These are phyloP conservation scores for Plasmodium knowlesi DNA, from an alignment of 169 alveolate genomes.

Conservation along the genomic window DNA sequence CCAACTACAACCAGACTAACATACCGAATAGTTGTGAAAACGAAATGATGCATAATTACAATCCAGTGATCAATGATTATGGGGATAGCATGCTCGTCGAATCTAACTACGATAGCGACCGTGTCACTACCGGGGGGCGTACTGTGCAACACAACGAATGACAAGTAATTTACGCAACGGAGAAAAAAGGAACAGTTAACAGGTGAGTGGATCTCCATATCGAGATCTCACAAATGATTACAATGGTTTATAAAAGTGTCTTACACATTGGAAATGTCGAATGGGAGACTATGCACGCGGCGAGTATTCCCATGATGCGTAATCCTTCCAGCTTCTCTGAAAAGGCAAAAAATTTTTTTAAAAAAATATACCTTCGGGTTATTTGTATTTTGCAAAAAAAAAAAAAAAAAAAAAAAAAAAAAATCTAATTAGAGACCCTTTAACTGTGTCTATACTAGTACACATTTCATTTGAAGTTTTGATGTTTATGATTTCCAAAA, in stretches of 20 bases:
- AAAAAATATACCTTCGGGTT: background rate
- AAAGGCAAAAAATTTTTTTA: background rate
- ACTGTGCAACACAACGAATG: constrained; percentile 6
- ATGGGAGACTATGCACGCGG: background rate
- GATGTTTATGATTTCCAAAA: background rate
- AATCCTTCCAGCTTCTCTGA: background rate
- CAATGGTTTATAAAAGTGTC: background rate
- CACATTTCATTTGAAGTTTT: background rate
- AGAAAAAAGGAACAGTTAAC: background rate
- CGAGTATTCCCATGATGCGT: background rate
- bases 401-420: constrained; percentile 18
- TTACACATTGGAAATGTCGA: background rate
- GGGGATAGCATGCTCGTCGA: background rate
- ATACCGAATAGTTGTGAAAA: constrained; percentile 11
- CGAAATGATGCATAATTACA: constrained; percentile 6
- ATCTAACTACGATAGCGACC: background rate
- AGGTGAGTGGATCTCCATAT: background rate
- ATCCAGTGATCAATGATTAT: constrained; percentile 31
- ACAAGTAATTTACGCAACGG: background rate
- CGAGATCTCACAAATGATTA: background rate
- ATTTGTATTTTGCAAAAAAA: background rate
- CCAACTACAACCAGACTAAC: constrained; percentile 6
- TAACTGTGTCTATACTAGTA: background rate
- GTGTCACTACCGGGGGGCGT: background rate
- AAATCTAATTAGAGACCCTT: background rate